Conservation (phyloP, 164 flowering plant genomes). For the Liriodendron chinense region DNA sequence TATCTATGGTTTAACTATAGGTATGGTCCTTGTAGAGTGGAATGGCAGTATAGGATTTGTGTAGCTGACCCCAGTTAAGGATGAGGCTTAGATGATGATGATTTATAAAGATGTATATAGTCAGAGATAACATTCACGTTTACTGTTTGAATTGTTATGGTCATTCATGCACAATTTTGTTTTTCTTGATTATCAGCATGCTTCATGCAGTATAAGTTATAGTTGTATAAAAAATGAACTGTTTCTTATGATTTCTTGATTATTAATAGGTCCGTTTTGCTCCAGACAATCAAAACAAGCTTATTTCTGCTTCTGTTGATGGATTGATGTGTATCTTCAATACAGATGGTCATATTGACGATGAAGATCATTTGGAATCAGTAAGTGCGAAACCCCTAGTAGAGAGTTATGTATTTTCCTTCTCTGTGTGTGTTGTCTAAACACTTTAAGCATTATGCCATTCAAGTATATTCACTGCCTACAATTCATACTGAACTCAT, state of each 20-base stretch:
- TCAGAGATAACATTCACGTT: no score
- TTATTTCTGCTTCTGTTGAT: conserved; percentile 92
- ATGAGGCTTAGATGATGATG: no score
- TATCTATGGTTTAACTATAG: no score
- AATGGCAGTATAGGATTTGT: no score
- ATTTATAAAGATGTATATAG: no score
- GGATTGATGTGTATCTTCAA: conserved; percentile 82
- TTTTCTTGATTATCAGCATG: background rate
- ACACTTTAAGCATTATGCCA: no score
- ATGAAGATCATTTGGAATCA: conserved; percentile 82
- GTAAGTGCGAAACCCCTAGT: conserved; percentile 43
- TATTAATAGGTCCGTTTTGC: conserved; percentile 72
- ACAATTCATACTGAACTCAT: no score
- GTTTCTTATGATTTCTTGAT: conserved; percentile 8
- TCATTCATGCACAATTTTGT: background rate
- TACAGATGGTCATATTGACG: conserved; percentile 72
- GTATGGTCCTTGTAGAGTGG: no score
- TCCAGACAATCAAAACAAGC: conserved; percentile 64
- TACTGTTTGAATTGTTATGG: background rate
- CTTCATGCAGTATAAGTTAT: background rate
- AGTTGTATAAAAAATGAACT: background rate
- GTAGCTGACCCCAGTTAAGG: no score
- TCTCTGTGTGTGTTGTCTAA: no score
- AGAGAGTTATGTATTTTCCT: no score
- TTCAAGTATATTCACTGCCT: no score